Conservation (phyloP, 1,139 yeast genomes). For the Pichia sp. region DNA sequence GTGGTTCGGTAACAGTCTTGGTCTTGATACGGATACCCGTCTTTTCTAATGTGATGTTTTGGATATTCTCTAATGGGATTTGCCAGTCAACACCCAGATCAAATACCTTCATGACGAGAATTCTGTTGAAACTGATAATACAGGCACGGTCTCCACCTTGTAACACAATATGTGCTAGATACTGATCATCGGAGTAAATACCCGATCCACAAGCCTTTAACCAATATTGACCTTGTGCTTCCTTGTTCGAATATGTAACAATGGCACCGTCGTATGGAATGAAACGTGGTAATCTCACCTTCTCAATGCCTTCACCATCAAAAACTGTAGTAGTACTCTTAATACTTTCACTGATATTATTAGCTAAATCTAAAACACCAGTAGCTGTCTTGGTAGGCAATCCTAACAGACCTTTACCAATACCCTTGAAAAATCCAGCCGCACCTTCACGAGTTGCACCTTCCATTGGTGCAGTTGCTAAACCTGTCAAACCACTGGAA, state of each 20-base stretch:
- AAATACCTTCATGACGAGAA: slow-evolving; percentile 69
- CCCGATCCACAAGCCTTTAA: slow-evolving; percentile 84
- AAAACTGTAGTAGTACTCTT: slow-evolving; percentile 90
- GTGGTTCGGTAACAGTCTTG: slow-evolving; percentile 37
- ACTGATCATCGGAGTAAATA: slow-evolving; percentile 63
- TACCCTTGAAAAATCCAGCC: slow-evolving; percentile 86
- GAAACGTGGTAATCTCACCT: slow-evolving; percentile 80
- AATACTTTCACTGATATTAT: slow-evolving; percentile 92
- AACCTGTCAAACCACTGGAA: slow-evolving; percentile 84
- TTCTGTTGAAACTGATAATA: slow-evolving; percentile 69
- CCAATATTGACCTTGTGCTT: slow-evolving; percentile 95
- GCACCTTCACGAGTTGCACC: slow-evolving; percentile 89
- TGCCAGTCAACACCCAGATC: slow-evolving; percentile 64
- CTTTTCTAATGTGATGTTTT: slow-evolving; percentile 69
- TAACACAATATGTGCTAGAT: slow-evolving; percentile 81
- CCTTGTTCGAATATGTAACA: slow-evolving; percentile 74
- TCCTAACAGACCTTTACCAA: slow-evolving; percentile 94
- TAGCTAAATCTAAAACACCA: slow-evolving; percentile 91
- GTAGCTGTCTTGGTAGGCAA: slow-evolving; percentile 96
- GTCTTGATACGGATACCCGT: slow-evolving; percentile 75
- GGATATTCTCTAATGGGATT: slow-evolving; percentile 57
- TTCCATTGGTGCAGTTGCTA: slow-evolving; percentile 87
- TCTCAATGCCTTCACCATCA: slow-evolving; percentile 75
- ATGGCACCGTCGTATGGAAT: slow-evolving; percentile 69
- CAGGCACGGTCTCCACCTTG: slow-evolving; percentile 81